phyloP scores from a whole-genome alignment of 805 yeast genomes.

The Lachancea mirantina region DNA sequence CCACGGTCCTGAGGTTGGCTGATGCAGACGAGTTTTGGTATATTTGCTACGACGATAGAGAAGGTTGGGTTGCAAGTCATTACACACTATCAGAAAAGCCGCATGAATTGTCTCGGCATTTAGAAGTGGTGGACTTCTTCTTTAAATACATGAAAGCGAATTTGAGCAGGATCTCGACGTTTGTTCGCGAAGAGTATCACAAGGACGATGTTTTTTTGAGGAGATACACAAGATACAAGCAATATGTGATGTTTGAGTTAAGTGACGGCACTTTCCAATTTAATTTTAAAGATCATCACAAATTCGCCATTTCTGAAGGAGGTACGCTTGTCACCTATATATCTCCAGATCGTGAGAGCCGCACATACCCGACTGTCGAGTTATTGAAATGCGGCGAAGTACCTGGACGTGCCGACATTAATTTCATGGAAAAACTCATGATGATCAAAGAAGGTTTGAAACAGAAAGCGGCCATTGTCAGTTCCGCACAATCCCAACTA shows the following conservation, averaged over 20 bases:
- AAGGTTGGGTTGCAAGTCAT: conserved; percentile 50
- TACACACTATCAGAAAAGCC: conserved; percentile 39
- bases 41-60: conserved; percentile 41
- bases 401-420: conserved; percentile 42
- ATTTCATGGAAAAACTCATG: conserved; percentile 39
- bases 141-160: conserved; percentile 89
- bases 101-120: conserved; percentile 51
- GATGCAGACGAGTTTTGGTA: conserved; percentile 62
- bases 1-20: conserved; percentile 66
- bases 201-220: conserved; percentile 69
- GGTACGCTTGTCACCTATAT: conserved; percentile 77
- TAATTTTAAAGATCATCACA: conserved; percentile 92
- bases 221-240: conserved; percentile 71
- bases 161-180: conserved; percentile 64
- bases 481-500: conserved; percentile 6
- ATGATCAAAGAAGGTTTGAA: conserved; percentile 61
- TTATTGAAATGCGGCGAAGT: conserved; percentile 42
- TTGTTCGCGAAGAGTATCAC: conserved; percentile 45
- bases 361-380: conserved; percentile 51
- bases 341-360: conserved; percentile 66
- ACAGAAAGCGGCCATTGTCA: conserved; percentile 25
- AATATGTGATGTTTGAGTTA: conserved; percentile 84
- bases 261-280: conserved; percentile 91
- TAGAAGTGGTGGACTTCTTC: conserved; percentile 82
- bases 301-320: conserved; percentile 67